phyloP scores from a whole-genome alignment of 257 asterid genomes.

The Coffea eugenioides region DNA sequence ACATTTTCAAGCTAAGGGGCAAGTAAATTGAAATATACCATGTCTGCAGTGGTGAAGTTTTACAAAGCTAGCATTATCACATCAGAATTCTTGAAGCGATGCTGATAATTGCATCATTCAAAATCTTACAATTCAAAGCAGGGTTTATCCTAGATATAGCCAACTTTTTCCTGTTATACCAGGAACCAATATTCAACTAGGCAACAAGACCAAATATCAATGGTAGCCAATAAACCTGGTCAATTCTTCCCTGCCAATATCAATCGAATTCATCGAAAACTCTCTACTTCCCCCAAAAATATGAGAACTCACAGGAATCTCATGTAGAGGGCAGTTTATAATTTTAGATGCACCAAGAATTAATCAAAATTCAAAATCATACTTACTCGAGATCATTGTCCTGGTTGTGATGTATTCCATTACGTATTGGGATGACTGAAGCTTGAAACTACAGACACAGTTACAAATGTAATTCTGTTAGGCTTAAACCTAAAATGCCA shows the following conservation, averaged over 20 bases:
- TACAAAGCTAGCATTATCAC: not conserved
- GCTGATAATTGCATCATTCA: not conserved
- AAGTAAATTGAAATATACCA: not conserved
- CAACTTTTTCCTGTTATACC: not conserved
- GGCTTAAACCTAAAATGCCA: conserved; percentile 1
- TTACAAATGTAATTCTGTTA: not conserved
- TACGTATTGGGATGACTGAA: conserved; percentile 28
- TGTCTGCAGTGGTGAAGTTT: not conserved
- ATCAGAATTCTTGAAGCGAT: not conserved
- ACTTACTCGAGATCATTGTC: conserved; percentile 44
- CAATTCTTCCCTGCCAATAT: not conserved
- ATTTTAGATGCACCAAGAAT: not conserved
- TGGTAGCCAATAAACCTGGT: not conserved
- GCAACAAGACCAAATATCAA: not conserved
- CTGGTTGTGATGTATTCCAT: conserved; percentile 23
- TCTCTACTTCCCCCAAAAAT: not conserved
- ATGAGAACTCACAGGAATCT: not conserved
- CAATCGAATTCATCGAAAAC: not conserved
- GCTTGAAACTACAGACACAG: conserved; percentile 23
- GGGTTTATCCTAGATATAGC: not conserved
- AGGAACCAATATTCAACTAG: not conserved
- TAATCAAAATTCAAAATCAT: conserved; percentile 8
- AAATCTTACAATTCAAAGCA: not conserved
- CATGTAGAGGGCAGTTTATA: conserved; percentile 7
- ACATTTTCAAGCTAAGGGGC: not conserved